A percentile compares a stretch with the other conserved stretches of the same genome.
These are phyloP conservation scores for Alnus rubra DNA, from an alignment of 306 rosid species.

Conservation along the genomic window DNA sequence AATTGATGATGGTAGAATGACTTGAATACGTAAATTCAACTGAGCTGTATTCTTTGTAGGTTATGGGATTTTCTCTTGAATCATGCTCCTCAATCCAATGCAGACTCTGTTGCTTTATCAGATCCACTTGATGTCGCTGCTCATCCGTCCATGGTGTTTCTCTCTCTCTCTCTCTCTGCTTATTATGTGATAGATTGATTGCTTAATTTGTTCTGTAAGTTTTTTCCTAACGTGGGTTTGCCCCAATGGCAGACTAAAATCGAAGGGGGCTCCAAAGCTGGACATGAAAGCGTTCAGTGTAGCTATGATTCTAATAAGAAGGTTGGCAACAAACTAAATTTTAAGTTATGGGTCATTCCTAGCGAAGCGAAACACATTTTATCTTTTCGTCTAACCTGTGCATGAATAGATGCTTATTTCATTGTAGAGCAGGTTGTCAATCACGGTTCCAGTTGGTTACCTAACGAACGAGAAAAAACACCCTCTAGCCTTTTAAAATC, in stretches of 20 bases:
- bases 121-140: conserved; percentile 3
- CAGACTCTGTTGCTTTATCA: background rate
- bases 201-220: background rate
- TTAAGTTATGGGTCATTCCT: background rate
- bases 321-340: conserved; percentile 15
- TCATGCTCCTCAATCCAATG: background rate
- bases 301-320: conserved; percentile 15
- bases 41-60: conserved; percentile 15
- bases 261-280: conserved; percentile 7
- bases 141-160: background rate
- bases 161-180: background rate
- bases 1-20: background rate
- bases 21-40: background rate
- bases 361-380: background rate
- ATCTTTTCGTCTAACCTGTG: background rate
- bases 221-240: background rate
- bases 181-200: background rate
- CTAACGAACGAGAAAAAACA: conserved; percentile 13
- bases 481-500: background rate
- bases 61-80: conserved; percentile 19
- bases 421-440: conserved; percentile 23
- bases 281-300: background rate
- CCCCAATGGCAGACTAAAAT: conserved; percentile 4
- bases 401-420: background rate
- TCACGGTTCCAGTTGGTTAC: background rate